Conservation (phyloP, 768 basidiomycete species). For the Phallus indusiatus region DNA sequence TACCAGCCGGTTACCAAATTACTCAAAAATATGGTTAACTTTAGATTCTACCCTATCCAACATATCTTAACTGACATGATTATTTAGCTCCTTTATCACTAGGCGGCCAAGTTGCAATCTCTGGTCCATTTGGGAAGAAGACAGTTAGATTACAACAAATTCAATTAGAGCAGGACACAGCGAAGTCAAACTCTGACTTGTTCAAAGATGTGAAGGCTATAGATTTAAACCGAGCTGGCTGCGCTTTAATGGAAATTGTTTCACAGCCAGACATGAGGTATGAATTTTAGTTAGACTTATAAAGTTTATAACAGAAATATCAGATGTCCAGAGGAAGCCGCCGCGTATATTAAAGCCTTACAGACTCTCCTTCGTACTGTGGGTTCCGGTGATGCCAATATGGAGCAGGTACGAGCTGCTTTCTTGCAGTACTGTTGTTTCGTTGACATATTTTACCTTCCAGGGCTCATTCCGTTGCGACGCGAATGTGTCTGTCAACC, state of each 20-base stretch:
- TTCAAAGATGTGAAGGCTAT: constrained; percentile 48
- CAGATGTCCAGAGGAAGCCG: constrained; percentile 83
- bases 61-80: not conserved
- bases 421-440: not conserved
- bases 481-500: constrained; percentile 88
- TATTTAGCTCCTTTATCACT: constrained; percentile 67
- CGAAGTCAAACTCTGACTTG: constrained; percentile 62
- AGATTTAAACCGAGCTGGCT: constrained; percentile 87
- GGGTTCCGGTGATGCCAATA: constrained; percentile 89
- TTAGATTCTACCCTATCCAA: constrained; percentile 8
- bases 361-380: constrained; percentile 75
- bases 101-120: constrained; percentile 42
- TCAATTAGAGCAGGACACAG: constrained; percentile 96
- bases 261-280: constrained; percentile 85
- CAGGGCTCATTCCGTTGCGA: constrained; percentile 94
- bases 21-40: constrained; percentile 83
- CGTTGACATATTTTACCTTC: constrained; percentile 1
- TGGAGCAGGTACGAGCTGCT: constrained; percentile 70
- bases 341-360: constrained; percentile 72
- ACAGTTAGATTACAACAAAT: constrained; percentile 85
- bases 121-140: constrained; percentile 24
- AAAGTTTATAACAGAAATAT: not conserved
- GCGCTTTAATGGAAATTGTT: constrained; percentile 90
- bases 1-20: constrained; percentile 93
- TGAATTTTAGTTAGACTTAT: not conserved